Percentiles rank a stretch among this genome's conserved stretches.
phyloP scores from a whole-genome alignment of 2,329 filamentous ascomycete species.

The Diplodia seriata region DNA sequence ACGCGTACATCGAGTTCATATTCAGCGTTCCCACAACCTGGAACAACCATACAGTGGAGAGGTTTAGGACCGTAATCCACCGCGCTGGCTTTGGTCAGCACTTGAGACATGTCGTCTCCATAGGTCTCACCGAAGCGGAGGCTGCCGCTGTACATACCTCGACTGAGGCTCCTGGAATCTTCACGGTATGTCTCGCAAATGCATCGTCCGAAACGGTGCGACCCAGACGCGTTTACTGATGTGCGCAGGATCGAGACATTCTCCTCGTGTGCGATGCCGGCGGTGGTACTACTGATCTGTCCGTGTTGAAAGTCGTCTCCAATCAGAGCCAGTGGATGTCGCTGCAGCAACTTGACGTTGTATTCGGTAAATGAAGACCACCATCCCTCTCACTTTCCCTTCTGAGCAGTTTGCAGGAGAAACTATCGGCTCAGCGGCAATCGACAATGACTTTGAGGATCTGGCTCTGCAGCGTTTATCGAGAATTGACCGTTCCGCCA shows the following conservation, averaged over 20 bases:
- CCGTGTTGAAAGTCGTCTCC: conserved; percentile 46
- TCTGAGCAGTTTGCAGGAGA: conserved; percentile 33
- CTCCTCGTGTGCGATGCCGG: conserved; percentile 60
- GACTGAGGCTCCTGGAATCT: conserved; percentile 46
- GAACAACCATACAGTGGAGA: conserved; percentile 59
- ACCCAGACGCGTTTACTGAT: conserved; percentile 1
- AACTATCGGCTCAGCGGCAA: conserved; percentile 52
- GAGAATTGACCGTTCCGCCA: conserved; percentile 39
- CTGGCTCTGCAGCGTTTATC: conserved; percentile 43
- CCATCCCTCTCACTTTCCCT: too few relatives aligned
- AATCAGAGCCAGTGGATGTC: conserved; percentile 40
- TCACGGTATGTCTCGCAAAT: conserved; percentile 33
- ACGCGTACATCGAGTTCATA: conserved; percentile 59
- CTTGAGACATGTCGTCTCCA: conserved; percentile 49
- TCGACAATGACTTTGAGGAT: conserved; percentile 51
- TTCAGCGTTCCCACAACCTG: conserved; percentile 67
- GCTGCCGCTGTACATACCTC: conserved; percentile 60
- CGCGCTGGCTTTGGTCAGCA: conserved; percentile 58
- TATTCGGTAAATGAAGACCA: conserved; percentile 39
- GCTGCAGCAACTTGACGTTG: conserved; percentile 47
- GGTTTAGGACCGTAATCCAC: conserved; percentile 57
- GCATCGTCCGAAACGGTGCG: not conserved
- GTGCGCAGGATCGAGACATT: conserved; percentile 48
- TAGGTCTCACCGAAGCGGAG: conserved; percentile 62
- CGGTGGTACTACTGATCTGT: conserved; percentile 56